phyloP scores from a whole-genome alignment of 1,284 basidiomycete species.

The Naganishia liquefaciens region DNA sequence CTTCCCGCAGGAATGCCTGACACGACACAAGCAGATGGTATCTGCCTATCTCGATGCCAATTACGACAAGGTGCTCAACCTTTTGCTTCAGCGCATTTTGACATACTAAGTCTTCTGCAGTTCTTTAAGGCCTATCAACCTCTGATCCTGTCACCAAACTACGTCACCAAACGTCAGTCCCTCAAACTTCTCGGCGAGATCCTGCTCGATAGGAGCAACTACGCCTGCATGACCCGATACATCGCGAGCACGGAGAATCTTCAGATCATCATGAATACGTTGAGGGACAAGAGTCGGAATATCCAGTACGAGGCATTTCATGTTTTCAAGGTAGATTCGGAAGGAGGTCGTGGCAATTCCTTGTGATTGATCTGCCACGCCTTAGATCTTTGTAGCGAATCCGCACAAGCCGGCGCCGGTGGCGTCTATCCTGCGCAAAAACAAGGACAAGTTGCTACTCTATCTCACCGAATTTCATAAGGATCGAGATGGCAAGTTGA shows the following conservation, averaged over 20 bases:
- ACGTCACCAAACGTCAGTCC: constrained; percentile 99
- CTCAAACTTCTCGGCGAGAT: constrained; percentile 98
- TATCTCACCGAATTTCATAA: constrained; percentile 96
- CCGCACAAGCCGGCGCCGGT: constrained; percentile 98
- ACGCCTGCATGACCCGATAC: constrained; percentile 98
- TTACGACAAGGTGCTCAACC: constrained; percentile 76
- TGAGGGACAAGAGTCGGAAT: constrained; percentile 96
- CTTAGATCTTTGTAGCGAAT: constrained; percentile 94
- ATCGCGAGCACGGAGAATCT: constrained; percentile 86
- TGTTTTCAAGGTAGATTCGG: constrained; percentile 84
- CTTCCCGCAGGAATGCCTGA: constrained; percentile 72
- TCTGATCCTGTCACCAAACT: constrained; percentile 89
- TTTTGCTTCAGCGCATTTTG: not conserved
- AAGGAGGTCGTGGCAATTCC: not conserved
- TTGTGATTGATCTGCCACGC: not conserved
- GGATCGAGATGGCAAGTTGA: constrained; percentile 78
- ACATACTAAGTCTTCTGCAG: constrained; percentile 52
- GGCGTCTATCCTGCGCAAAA: constrained; percentile 83
- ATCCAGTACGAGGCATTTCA: constrained; percentile 99
- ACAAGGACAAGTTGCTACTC: constrained; percentile 86
- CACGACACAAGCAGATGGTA: constrained; percentile 95
- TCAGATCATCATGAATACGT: constrained; percentile 99
- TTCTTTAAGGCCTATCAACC: constrained; percentile 95
- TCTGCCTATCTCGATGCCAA: constrained; percentile 93
- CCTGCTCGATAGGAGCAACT: constrained; percentile 93